phyloP scores from a whole-genome alignment of 352 stramenopile species.

The Pythium periplocum region DNA sequence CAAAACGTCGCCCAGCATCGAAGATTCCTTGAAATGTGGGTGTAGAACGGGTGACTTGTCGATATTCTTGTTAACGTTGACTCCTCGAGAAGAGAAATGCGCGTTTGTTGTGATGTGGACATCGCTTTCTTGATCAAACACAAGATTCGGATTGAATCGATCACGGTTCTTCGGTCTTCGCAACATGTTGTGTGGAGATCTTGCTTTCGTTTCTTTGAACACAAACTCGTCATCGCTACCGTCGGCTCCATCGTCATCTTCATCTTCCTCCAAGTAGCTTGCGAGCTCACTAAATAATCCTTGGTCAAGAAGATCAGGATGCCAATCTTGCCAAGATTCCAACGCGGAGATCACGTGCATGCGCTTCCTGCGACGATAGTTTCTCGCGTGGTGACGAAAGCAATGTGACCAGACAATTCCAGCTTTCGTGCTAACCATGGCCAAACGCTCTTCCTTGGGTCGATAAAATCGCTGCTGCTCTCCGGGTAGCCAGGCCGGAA shows the following conservation, averaged over 20 bases:
- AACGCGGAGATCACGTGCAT: slow-evolving; percentile 9
- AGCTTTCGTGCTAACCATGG: slow-evolving; percentile 38
- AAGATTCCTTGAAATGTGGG: no score
- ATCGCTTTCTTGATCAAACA: slow-evolving; percentile 17
- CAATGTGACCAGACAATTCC: slow-evolving; percentile 54
- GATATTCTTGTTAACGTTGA: background rate
- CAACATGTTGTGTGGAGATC: background rate
- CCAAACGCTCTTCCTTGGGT: slow-evolving; percentile 33
- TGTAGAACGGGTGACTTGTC: background rate
- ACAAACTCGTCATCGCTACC: slow-evolving; percentile 35
- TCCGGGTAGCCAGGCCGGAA: slow-evolving; percentile 18
- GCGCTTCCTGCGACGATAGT: slow-evolving; percentile 23
- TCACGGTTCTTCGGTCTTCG: background rate
- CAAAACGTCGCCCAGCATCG: no score
- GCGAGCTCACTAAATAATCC: no score
- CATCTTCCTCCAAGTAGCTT: slow-evolving; percentile 2
- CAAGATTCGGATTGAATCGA: background rate
- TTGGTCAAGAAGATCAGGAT: background rate
- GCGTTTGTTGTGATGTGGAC: slow-evolving; percentile 17
- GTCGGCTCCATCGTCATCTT: slow-evolving; percentile 9
- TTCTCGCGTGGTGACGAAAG: slow-evolving; percentile 60
- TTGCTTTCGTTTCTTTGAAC: slow-evolving; percentile 8
- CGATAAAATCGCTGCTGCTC: slow-evolving; percentile 39
- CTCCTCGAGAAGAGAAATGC: slow-evolving; percentile 14
- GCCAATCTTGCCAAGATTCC: slow-evolving; percentile 5